A percentile compares a stretch with the other conserved stretches of the same genome.
phyloP scores from a whole-genome alignment of 139 green algal genomes.

The Bryopsis sp. region DNA sequence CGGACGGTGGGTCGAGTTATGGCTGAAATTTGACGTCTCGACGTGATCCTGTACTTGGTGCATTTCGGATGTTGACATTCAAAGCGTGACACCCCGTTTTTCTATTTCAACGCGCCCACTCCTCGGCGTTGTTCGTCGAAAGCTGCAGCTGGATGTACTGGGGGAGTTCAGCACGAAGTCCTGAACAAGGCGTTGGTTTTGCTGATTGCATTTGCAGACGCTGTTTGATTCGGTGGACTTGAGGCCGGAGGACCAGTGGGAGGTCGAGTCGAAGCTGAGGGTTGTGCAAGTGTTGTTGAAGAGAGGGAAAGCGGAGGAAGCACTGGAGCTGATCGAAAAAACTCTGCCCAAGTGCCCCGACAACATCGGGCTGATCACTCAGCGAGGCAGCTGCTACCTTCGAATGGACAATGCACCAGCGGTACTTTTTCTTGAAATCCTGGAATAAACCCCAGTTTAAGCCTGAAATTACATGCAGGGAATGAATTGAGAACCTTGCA shows the following conservation, averaged over 20 bases:
- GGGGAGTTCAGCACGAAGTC: too few species aligned
- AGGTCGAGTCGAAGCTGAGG: neutral
- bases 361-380: constrained; percentile 33
- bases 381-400: constrained; percentile 40
- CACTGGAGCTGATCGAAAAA: constrained; percentile 22
- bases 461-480: too few species aligned
- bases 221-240: neutral
- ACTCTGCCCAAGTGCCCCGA: constrained; percentile 14
- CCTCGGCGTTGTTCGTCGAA: too few species aligned
- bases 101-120: too few species aligned
- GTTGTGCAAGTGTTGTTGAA: constrained; percentile 14
- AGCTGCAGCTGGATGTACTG: too few species aligned
- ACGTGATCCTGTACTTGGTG: too few species aligned
- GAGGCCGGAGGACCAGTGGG: neutral
- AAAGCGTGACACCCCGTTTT: too few species aligned
- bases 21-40: too few species aligned
- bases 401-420: constrained; percentile 31
- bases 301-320: constrained; percentile 24
- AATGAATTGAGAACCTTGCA: too few species aligned
- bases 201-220: neutral
- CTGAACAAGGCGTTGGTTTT: too few species aligned
- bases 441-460: neutral
- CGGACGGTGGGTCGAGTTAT: too few species aligned
- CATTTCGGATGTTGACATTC: too few species aligned
- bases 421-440: constrained; percentile 11